These are phyloP conservation scores for Bassia scoparia DNA, from an alignment of 148 eudicot species.

Conservation along the genomic window DNA sequence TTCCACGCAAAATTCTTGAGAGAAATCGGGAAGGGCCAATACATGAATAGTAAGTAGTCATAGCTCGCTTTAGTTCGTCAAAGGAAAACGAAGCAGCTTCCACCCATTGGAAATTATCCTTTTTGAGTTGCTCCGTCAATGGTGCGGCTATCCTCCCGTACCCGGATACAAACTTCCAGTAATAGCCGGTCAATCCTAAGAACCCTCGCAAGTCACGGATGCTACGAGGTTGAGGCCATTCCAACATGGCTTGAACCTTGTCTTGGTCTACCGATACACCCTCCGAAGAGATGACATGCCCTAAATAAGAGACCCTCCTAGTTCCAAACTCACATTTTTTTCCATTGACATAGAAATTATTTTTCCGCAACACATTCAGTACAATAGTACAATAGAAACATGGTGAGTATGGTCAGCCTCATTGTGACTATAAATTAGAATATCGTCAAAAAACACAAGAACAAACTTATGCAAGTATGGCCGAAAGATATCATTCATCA, in stretches of 20 bases:
- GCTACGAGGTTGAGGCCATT: not conserved
- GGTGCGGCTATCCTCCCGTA: not conserved
- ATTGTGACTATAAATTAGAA: not conserved
- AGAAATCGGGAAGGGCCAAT: too few relatives aligned
- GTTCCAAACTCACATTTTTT: not conserved
- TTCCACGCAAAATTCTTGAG: too few relatives aligned
- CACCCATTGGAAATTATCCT: not conserved
- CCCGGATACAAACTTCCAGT: not conserved
- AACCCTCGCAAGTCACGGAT: not conserved
- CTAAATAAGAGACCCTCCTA: not conserved
- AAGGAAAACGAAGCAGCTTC: not conserved
- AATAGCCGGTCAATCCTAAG: slow-evolving; percentile 5
- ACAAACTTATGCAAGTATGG: too few relatives aligned
- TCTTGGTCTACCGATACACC: not conserved
- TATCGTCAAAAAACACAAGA: not conserved
- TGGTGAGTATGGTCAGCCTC: not conserved
- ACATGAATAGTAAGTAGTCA: too few relatives aligned
- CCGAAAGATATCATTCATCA: not conserved
- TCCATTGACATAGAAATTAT: not conserved
- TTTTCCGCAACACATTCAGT: not conserved
- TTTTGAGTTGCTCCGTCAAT: not conserved
- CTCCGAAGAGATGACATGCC: not conserved
- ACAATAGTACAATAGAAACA: not conserved
- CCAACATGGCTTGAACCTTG: not conserved
- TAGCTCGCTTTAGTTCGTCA: not conserved